Evolutionary conservation across 1,284 basidiomycete species (phyloP), one percentile per base, ranked within the genome.

Genomic region (Fomitopsis palustris): DNA sequence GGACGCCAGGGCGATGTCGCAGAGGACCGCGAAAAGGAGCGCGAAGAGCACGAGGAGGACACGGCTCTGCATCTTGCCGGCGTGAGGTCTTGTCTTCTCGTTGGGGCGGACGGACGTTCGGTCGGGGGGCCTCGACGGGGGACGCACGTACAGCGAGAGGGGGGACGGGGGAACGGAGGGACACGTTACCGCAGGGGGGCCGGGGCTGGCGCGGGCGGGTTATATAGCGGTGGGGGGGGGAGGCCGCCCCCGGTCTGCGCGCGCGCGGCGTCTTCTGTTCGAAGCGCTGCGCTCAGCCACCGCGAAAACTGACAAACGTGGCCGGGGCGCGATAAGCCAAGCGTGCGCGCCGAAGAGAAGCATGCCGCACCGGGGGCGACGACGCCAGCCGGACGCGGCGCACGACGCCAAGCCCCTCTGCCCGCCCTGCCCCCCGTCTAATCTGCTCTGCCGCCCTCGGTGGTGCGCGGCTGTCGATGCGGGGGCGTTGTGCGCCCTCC

Each of bases 11-110:
- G 56, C 60, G 49, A 62, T 47, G 25, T 55, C 60, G 43, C 62
- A 49, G 51, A 67, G 59, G 41, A 61, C 60, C 45, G 66, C 56
- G 29, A 61, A 60, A 27, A 65, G 35, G 55, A 67, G 51, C 41
- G 62, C 58, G 56, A 65, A 33, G 60, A 66, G 59, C 55, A 66
- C 61, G 57, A 66, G 60, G 47, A 65, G 47, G 45, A 67, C 19
- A 56, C 65, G 64, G 58, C 60, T 59, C 53, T 64, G 56, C 66
- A 67, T 67, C 45, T 47, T 47, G 25, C 10, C 5, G 45, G 45
- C 12, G 12, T 37, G 4, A 29, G 25, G 45, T 27, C 23, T 23
- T 42, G 25, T 47, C 45, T 27, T 47, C 39, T 42, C 39, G 39
- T 8, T 21, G 39, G 23, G 45, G 45, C 16, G 5, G 45, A n/a